phyloP scores from a whole-genome alignment of 192 early-diverging fungal genomes.

The Jimgerdemannia lactiflua region DNA sequence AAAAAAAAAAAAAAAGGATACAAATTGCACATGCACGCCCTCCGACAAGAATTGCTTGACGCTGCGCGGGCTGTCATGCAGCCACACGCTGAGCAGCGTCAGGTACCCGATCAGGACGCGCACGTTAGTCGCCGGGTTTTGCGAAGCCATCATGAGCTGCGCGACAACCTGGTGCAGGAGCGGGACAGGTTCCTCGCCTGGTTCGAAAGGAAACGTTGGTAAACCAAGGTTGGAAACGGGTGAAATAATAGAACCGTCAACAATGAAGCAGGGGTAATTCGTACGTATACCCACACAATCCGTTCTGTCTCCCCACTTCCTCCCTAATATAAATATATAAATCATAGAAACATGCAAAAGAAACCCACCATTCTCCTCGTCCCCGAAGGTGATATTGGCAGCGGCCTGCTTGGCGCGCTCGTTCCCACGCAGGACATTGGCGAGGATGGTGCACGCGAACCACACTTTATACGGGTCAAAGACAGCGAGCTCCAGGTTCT shows the following conservation, averaged over 20 bases:
- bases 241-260: background rate
- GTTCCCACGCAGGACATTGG: slow-evolving; percentile 77
- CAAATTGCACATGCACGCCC: slow-evolving; percentile 87
- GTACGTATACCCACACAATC: background rate
- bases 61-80: slow-evolving; percentile 75
- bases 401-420: slow-evolving; percentile 74
- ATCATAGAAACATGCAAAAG: background rate
- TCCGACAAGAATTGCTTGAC: slow-evolving; percentile 87
- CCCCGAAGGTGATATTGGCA: slow-evolving; percentile 68
- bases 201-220: background rate
- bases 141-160: slow-evolving; percentile 64
- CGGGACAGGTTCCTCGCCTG: slow-evolving; percentile 76
- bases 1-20: slow-evolving; percentile 36
- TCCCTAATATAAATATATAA: background rate
- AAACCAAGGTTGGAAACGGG: background rate
- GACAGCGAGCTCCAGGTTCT: slow-evolving; percentile 68
- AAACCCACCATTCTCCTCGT: slow-evolving; percentile 61
- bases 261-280: slow-evolving; percentile 1
- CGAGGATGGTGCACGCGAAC: slow-evolving; percentile 85
- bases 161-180: slow-evolving; percentile 86
- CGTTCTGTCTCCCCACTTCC: background rate
- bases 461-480: slow-evolving; percentile 84
- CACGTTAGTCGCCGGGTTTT: slow-evolving; percentile 53
- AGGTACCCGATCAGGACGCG: slow-evolving; percentile 79
- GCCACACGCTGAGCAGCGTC: slow-evolving; percentile 81